A percentile compares a stretch with the other conserved stretches of the same genome.
These are phyloP conservation scores for Chaetomium sp. DNA, from an alignment of 2,329 filamentous ascomycete genomes.

Conservation along the genomic window DNA sequence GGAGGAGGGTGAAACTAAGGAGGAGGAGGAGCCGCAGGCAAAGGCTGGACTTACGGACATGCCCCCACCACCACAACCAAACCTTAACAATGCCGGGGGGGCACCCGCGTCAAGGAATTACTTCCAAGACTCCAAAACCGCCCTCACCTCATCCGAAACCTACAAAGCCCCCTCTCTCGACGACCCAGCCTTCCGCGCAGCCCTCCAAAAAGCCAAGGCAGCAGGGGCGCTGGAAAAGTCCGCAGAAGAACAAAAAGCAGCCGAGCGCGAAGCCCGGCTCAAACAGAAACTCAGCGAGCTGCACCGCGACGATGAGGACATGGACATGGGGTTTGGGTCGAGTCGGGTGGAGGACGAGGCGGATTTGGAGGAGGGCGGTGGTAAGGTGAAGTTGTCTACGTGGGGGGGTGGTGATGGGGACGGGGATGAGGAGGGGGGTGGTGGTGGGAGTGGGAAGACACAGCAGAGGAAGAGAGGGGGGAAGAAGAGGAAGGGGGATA, in stretches of 20 bases:
- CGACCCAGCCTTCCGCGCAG: conserved; percentile 75
- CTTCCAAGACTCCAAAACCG: conserved; percentile 53
- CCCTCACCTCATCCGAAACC: conserved; percentile 46
- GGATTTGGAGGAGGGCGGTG: conserved; percentile 57
- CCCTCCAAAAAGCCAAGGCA: conserved; percentile 75
- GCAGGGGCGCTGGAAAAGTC: conserved; percentile 45
- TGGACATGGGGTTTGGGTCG: conserved; percentile 91
- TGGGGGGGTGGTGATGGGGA: conserved; percentile 48
- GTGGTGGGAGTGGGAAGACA: conserved; percentile 40
- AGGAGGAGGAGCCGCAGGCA: not conserved
- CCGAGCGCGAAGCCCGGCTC: conserved; percentile 57
- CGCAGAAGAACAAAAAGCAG: conserved; percentile 36
- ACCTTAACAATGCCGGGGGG: conserved; percentile 36
- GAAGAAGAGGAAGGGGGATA: conserved; percentile 73
- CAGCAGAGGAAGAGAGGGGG: conserved; percentile 61
- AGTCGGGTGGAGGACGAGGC: conserved; percentile 84
- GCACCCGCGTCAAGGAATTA: conserved; percentile 47
- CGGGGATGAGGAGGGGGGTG: conserved; percentile 38
- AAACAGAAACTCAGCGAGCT: conserved; percentile 67
- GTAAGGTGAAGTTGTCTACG: conserved; percentile 59
- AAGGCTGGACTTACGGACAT: conserved; percentile 18
- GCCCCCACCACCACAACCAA: conserved; percentile 35
- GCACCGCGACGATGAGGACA: conserved; percentile 78
- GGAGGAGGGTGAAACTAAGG: conserved; percentile 17
- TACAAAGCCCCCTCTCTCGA: conserved; percentile 51